These are phyloP conservation scores for Cladosporium velox DNA, from an alignment of 2,329 filamentous ascomycete genomes.

Conservation along the genomic window DNA sequence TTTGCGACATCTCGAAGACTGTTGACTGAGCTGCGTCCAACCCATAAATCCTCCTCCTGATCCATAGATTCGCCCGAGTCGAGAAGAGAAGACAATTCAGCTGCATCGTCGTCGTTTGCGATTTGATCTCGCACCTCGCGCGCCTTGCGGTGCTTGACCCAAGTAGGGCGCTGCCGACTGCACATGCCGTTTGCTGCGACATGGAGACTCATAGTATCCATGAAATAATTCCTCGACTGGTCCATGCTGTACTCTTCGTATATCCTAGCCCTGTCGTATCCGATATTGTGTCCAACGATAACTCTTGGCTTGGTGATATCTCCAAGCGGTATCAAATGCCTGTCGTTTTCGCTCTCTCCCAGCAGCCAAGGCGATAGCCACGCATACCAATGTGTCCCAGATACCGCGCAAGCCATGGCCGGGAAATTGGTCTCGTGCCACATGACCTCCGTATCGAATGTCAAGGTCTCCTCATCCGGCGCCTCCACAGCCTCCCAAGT, in stretches of 20 bases:
- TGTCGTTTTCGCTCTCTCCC: conserved; percentile 73
- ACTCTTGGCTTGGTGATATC: conserved; percentile 72
- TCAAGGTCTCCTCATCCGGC: conserved; percentile 79
- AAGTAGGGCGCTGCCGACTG: conserved; percentile 90
- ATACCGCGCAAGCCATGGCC: conserved; percentile 93
- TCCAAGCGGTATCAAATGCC: conserved; percentile 84
- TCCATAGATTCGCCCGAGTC: conserved; percentile 62
- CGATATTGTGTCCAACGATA: conserved; percentile 91
- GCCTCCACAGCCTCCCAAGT: conserved; percentile 69
- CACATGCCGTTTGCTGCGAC: conserved; percentile 99
- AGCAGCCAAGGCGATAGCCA: conserved; percentile 97
- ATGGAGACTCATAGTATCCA: conserved; percentile 98
- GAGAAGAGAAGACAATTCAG: conserved; percentile 71
- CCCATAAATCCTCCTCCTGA: conserved; percentile 94
- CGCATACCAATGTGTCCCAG: conserved; percentile 89
- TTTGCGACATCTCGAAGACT: conserved; percentile 93
- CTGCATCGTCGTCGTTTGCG: conserved; percentile 67
- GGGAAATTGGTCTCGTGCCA: conserved; percentile 91
- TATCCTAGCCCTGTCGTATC: conserved; percentile 87
- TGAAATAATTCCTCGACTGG: conserved; percentile 81
- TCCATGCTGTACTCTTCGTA: conserved; percentile 83
- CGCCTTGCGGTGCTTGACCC: conserved; percentile 96
- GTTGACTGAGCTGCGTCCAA: conserved; percentile 91
- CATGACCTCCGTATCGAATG: conserved; percentile 96
- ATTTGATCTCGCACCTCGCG: conserved; percentile 80